A percentile compares a stretch with the other conserved stretches of the same genome.
phyloP scores from a whole-genome alignment of 768 basidiomycete genomes.

The Clathrus columnatus region DNA sequence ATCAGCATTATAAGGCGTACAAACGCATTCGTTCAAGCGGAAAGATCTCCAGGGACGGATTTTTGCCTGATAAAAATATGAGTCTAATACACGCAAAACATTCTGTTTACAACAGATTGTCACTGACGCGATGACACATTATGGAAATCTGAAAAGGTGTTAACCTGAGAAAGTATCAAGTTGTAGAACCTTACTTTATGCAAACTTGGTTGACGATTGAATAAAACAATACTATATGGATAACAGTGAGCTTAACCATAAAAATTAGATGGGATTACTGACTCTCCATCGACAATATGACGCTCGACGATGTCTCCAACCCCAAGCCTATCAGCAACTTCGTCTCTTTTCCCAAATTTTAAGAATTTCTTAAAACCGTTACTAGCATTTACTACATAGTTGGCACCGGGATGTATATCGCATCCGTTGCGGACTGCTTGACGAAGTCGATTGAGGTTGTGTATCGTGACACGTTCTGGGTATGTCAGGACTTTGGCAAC shows the following conservation, averaged over 20 bases:
- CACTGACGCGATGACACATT: constrained; percentile 88
- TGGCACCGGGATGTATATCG: constrained; percentile 90
- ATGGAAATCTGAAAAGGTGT: constrained; percentile 71
- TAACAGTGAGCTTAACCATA: background rate
- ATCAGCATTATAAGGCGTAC: constrained; percentile 98
- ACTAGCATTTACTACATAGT: constrained; percentile 78
- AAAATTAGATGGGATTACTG: constrained; percentile 16
- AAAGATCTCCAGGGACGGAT: constrained; percentile 96
- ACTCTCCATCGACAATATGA: constrained; percentile 90
- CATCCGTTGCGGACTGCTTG: constrained; percentile 80
- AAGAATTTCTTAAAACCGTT: constrained; percentile 80
- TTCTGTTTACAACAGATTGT: background rate
- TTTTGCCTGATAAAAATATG: constrained; percentile 46
- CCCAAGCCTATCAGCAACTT: constrained; percentile 72
- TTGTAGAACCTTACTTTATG: constrained; percentile 57
- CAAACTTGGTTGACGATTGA: constrained; percentile 97
- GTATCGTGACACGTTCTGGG: constrained; percentile 86
- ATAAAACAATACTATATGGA: constrained; percentile 62
- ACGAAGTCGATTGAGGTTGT: constrained; percentile 75
- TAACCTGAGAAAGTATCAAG: constrained; percentile 2
- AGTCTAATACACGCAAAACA: background rate
- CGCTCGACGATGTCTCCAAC: constrained; percentile 92
- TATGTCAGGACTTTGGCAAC: constrained; percentile 94
- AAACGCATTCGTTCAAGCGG: constrained; percentile 97
- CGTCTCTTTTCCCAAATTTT: constrained; percentile 73